Base-by-base conservation (phyloP, 352 stramenopile species). In the Thraustochytrium striatum region DNA sequence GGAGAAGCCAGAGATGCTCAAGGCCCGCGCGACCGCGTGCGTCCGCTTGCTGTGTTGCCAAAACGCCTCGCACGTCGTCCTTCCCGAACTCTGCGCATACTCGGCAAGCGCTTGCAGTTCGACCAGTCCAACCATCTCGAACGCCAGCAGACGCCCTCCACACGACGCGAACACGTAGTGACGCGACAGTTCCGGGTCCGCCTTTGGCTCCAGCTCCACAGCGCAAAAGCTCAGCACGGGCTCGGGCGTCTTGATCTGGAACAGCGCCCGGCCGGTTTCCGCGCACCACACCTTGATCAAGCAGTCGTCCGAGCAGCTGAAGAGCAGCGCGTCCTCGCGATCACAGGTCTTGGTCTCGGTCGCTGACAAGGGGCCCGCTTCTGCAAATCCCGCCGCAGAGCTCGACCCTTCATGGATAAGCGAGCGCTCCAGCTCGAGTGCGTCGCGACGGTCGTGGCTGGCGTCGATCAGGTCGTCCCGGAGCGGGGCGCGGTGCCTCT, bases 171-270 rank as follows among this genome's bases (percentile, higher is more conserved):
- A 9, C 9, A 62, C 55, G 9, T 9, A 62, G 33, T 62, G 55
- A 30, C 32, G 55, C 9, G 55, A 62, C 32, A 62, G 33, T 25
- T 9, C 9, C 25, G 9, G 9, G 33, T 25, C 55, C 25, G 55
- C 16, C 16, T 30, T 9, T 30, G 25, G 13, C 9, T 9, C 32
- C 9, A 30, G 55, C 25, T 38, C 25, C 9, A 62, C 55, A 25
- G n/a, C 25, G 33, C 55, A 25, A 9, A 62, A 13, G 9, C 9
- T 16, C 9, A 9, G 9, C 13, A 25, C 55, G 9, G 55, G 55
- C 55, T 62, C 55, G 9, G 55, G 55, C 32, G 55, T 62, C n/a
- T n/a, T 9, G 25, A 62, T 62, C n/a, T 62, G 55, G 55, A 62
- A 62, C 16, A 62, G 9, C 55, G 33, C 25, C 55, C n/a, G 9